phyloP scores from a whole-genome alignment of 2,329 filamentous ascomycete genomes.

The Tolypocladium inflatum region DNA sequence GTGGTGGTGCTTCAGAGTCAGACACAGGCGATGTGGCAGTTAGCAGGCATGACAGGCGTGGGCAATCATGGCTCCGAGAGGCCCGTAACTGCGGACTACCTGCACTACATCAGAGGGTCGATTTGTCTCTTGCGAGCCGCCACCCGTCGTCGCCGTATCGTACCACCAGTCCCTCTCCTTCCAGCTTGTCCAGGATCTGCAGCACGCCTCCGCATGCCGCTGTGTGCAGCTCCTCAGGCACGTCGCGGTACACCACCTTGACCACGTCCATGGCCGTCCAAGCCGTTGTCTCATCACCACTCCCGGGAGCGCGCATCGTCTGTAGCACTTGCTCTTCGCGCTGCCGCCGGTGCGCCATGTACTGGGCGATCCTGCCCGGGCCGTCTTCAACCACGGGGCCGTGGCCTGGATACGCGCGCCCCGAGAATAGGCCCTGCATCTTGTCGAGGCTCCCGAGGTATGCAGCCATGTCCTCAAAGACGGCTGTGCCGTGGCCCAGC shows the following conservation, averaged over 20 bases:
- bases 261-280: constrained; percentile 77
- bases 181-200: constrained; percentile 73
- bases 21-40: not conserved
- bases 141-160: constrained; percentile 23
- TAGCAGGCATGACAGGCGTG: no score
- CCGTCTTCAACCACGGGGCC: constrained; percentile 70
- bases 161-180: constrained; percentile 59
- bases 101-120: constrained; percentile 9
- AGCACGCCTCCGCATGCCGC: constrained; percentile 68
- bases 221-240: constrained; percentile 63
- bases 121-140: constrained; percentile 13
- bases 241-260: constrained; percentile 74
- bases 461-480: constrained; percentile 65
- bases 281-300: constrained; percentile 12
- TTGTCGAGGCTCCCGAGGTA: constrained; percentile 61
- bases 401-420: constrained; percentile 79
- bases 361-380: constrained; percentile 63
- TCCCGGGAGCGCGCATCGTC: constrained; percentile 40
- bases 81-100: not conserved
- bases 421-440: constrained; percentile 58
- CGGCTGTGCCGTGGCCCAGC: constrained; percentile 75
- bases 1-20: not conserved
- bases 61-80: no score
- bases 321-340: constrained; percentile 70
- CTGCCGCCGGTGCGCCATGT: constrained; percentile 70